Percentiles rank a stretch among this genome's conserved stretches.
These are phyloP conservation scores for Hypoxylon cercidicola DNA, from an alignment of 495 filamentous ascomycete genomes.

Conservation along the genomic window DNA sequence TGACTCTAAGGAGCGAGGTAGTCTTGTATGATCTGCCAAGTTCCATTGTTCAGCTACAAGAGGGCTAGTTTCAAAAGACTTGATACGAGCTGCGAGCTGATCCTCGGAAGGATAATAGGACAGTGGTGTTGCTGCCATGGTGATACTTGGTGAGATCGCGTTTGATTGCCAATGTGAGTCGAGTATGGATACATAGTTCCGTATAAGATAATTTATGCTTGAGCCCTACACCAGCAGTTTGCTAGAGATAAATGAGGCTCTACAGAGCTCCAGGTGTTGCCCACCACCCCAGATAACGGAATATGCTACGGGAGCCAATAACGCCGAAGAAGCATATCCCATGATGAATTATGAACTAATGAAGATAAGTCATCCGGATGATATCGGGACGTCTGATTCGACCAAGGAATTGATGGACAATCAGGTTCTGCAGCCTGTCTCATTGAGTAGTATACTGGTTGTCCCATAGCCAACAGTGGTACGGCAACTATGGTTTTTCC, in stretches of 20 bases:
- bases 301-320: not conserved
- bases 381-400: not conserved
- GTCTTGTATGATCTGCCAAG: not conserved
- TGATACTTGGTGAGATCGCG: not conserved
- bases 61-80: not conserved
- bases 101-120: slow-evolving; percentile 11
- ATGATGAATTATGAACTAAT: not conserved
- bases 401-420: not conserved
- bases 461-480: too few species aligned
- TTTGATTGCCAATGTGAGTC: not conserved
- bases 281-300: not conserved
- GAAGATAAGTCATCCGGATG: not conserved
- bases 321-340: not conserved
- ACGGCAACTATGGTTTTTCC: too few species aligned
- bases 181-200: not conserved
- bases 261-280: not conserved
- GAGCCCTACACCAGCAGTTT: not conserved
- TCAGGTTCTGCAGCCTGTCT: too few species aligned
- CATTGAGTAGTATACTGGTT: too few species aligned
- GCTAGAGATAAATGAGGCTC: not conserved
- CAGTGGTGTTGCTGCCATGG: slow-evolving; percentile 2
- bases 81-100: slow-evolving; percentile 14
- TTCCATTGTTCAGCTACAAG: not conserved
- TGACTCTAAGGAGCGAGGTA: slow-evolving; percentile 6
- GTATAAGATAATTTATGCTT: not conserved